phyloP scores from a whole-genome alignment of 2,329 filamentous ascomycete species.

The Decorospora gaudefroyi region DNA sequence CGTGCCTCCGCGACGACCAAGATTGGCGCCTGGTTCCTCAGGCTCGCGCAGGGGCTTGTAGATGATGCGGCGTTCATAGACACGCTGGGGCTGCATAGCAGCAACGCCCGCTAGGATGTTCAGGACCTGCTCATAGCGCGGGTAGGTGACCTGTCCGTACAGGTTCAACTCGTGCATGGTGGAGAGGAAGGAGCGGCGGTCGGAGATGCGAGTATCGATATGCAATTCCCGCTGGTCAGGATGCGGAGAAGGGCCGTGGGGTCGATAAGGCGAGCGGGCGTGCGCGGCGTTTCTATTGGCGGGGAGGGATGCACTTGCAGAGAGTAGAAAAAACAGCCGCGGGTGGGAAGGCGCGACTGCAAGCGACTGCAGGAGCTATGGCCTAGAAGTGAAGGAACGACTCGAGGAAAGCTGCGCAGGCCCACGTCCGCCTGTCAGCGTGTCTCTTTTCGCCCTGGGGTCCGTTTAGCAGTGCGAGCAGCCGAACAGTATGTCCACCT shows the following conservation, averaged over 20 bases:
- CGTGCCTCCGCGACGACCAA: slow-evolving; percentile 43
- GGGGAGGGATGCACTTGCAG: slow-evolving; percentile 23
- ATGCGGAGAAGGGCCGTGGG: slow-evolving; percentile 30
- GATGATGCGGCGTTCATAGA: slow-evolving; percentile 61
- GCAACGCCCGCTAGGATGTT: slow-evolving; percentile 65
- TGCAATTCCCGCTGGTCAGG: slow-evolving; percentile 34
- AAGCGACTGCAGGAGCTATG: slow-evolving; percentile 33
- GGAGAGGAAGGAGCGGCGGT: slow-evolving; percentile 20
- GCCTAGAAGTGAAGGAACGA: slow-evolving; percentile 24
- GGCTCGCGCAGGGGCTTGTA: slow-evolving; percentile 61
- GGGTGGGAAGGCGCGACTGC: slow-evolving; percentile 18
- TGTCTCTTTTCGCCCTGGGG: slow-evolving; percentile 15
- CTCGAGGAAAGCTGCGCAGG: slow-evolving; percentile 21
- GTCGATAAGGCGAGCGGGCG: slow-evolving; percentile 32
- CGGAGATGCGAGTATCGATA: slow-evolving; percentile 28
- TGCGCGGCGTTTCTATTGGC: slow-evolving; percentile 27
- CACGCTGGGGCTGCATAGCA: slow-evolving; percentile 62
- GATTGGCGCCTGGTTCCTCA: slow-evolving; percentile 45
- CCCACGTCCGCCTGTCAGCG: slow-evolving; percentile 14
- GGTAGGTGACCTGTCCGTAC: slow-evolving; percentile 61
- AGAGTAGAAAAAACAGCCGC: slow-evolving; percentile 16
- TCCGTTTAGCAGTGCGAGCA: slow-evolving; percentile 18
- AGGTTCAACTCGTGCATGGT: slow-evolving; percentile 66
- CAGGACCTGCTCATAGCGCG: slow-evolving; percentile 63
- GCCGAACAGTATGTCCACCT: slow-evolving; percentile 8